Evolutionary conservation across 2,329 filamentous ascomycete species (phyloP).

Genomic region (Microthyrium microscopicum): DNA sequence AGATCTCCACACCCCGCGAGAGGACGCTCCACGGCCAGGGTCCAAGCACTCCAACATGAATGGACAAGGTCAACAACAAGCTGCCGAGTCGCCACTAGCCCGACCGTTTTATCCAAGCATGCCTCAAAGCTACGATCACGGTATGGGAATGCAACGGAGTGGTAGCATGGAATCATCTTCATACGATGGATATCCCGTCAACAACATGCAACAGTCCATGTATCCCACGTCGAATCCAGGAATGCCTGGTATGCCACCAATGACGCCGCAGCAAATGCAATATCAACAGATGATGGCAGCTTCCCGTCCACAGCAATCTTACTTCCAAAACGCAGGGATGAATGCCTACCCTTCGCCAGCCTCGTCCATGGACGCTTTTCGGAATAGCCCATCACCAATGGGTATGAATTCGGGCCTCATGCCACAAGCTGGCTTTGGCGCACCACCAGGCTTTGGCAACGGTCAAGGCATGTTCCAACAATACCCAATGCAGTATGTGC

Average conservation of each 20-base stretch:
- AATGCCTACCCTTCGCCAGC: slow-evolving; percentile 4
- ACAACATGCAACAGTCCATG: slow-evolving; percentile 17
- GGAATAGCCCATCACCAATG: background rate
- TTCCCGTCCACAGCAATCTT: slow-evolving; percentile 3
- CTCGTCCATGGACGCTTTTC: slow-evolving; percentile 5
- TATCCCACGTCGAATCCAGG: slow-evolving; percentile 12
- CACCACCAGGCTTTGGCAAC: slow-evolving; percentile 3
- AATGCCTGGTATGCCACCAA: slow-evolving; percentile 5
- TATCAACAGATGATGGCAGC: slow-evolving; percentile 7
- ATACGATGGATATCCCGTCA: slow-evolving; percentile 28
- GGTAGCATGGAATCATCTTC: slow-evolving; percentile 32
- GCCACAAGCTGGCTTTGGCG: slow-evolving; percentile 8
- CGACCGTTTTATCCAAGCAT: slow-evolving; percentile 22
- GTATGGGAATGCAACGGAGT: slow-evolving; percentile 26
- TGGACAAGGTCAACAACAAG: slow-evolving; percentile 17
- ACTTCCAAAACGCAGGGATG: slow-evolving; percentile 2
- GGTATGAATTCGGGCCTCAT: slow-evolving; percentile 1
- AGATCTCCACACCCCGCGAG: slow-evolving; percentile 9
- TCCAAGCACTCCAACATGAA: slow-evolving; percentile 18
- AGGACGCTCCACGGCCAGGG: slow-evolving; percentile 15
- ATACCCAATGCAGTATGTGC: slow-evolving; percentile 6
- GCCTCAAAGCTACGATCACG: slow-evolving; percentile 22
- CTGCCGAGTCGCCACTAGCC: slow-evolving; percentile 17
- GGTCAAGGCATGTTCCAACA: slow-evolving; percentile 6
- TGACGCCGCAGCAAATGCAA: slow-evolving; percentile 8